Evolutionary conservation across 2,329 filamentous ascomycete genomes (phyloP).

Genomic region (Hirsutella minnesotensis): DNA sequence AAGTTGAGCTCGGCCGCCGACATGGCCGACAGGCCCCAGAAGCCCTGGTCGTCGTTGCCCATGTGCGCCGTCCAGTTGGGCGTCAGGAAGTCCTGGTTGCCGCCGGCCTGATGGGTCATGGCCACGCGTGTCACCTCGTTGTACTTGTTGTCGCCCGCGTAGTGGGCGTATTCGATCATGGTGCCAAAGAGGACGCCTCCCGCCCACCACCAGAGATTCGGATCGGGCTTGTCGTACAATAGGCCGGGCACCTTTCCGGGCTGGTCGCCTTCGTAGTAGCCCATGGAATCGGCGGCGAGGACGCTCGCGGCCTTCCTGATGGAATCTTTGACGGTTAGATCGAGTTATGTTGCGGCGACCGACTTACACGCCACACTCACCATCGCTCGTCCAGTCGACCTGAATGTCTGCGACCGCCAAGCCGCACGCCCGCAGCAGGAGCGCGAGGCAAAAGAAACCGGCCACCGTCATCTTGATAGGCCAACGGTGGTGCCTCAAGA

Average conservation of each 20-base stretch:
- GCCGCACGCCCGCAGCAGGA: background rate
- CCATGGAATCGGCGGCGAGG: background rate
- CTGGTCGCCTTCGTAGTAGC: background rate
- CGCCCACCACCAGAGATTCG: slow-evolving; percentile 43
- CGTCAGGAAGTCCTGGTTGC: slow-evolving; percentile 41
- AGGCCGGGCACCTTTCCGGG: background rate
- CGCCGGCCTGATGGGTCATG: slow-evolving; percentile 39
- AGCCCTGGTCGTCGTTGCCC: slow-evolving; percentile 54
- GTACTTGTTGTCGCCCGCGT: slow-evolving; percentile 44
- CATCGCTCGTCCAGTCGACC: background rate
- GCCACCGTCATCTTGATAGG: background rate
- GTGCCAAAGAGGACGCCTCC: slow-evolving; percentile 47
- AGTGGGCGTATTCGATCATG: slow-evolving; percentile 50
- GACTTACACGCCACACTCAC: background rate
- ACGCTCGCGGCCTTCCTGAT: background rate
- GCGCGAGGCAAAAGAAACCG: background rate
- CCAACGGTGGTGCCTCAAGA: background rate
- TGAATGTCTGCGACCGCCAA: background rate
- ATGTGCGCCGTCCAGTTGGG: slow-evolving; percentile 34
- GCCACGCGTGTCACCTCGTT: slow-evolving; percentile 38
- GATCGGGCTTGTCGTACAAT: background rate
- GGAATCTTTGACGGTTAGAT: background rate
- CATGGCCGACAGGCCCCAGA: slow-evolving; percentile 54
- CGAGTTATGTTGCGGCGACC: background rate
- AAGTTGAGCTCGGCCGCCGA: slow-evolving; percentile 44